These are phyloP conservation scores for Physcia stellaris DNA, from an alignment of 495 filamentous ascomycete genomes.

Conservation along the genomic window DNA sequence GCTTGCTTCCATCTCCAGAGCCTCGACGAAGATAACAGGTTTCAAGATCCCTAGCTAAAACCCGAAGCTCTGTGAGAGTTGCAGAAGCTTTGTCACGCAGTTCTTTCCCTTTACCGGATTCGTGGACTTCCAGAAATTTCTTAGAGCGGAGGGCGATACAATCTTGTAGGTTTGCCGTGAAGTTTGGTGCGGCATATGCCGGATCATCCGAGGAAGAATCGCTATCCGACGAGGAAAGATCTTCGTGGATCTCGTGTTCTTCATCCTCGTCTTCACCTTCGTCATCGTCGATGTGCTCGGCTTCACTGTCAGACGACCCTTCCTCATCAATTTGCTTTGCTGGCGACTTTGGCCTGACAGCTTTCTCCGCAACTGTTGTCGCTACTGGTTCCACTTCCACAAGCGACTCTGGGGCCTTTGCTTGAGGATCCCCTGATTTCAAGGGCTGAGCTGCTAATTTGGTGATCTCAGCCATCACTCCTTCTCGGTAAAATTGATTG, in stretches of 20 bases:
- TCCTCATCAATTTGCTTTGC: background rate
- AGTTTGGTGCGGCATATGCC: slow-evolving; percentile 30
- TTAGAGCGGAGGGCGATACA: slow-evolving; percentile 63
- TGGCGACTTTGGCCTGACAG: slow-evolving; percentile 3
- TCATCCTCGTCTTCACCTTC: slow-evolving; percentile 47
- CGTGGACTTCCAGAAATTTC: slow-evolving; percentile 69
- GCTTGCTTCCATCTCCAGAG: slow-evolving; percentile 37
- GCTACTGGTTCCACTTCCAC: background rate
- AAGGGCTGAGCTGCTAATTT: slow-evolving; percentile 51
- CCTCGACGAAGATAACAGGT: slow-evolving; percentile 47
- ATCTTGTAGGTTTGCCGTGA: slow-evolving; percentile 50
- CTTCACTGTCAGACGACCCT: slow-evolving; percentile 14
- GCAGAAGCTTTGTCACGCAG: slow-evolving; percentile 64
- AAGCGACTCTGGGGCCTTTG: slow-evolving; percentile 1
- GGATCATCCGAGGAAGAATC: slow-evolving; percentile 41
- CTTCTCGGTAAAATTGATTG: slow-evolving; percentile 94
- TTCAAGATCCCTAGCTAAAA: slow-evolving; percentile 56
- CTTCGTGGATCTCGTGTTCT: slow-evolving; percentile 44
- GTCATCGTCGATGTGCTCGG: slow-evolving; percentile 40
- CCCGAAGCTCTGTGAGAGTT: slow-evolving; percentile 60
- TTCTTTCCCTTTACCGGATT: slow-evolving; percentile 52
- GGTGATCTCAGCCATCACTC: slow-evolving; percentile 81
- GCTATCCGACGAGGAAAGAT: slow-evolving; percentile 56
- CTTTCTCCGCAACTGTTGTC: background rate
- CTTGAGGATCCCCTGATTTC: slow-evolving; percentile 22